These are phyloP conservation scores for Calocybe gangraenosa DNA, from an alignment of 768 basidiomycete species.

Conservation along the genomic window DNA sequence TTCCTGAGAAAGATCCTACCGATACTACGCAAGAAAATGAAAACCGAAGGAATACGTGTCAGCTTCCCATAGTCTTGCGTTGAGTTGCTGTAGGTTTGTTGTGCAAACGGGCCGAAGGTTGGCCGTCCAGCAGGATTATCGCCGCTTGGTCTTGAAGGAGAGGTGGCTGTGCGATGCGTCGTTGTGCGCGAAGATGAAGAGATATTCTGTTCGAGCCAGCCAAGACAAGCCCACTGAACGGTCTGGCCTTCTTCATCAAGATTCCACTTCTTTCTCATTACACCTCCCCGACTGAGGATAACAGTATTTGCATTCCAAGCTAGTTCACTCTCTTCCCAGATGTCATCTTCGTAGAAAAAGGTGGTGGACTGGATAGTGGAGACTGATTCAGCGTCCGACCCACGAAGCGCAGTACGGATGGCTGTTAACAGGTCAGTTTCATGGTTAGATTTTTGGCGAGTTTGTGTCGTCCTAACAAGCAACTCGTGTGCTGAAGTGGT, in stretches of 20 bases:
- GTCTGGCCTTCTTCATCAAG: constrained; percentile 68
- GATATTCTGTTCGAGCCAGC: constrained; percentile 54
- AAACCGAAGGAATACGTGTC: constrained; percentile 54
- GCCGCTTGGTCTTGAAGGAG: constrained; percentile 22
- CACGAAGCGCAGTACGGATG: constrained; percentile 57
- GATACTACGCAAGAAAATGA: constrained; percentile 73
- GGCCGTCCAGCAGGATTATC: constrained; percentile 26
- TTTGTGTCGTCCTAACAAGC: constrained; percentile 27
- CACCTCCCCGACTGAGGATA: constrained; percentile 60
- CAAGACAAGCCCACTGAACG: constrained; percentile 80
- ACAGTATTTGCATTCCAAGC: constrained; percentile 67
- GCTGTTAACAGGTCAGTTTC: constrained; percentile 47
- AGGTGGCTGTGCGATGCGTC: constrained; percentile 22
- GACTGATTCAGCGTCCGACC: constrained; percentile 40
- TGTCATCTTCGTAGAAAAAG: constrained; percentile 34
- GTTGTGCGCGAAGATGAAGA: constrained; percentile 24
- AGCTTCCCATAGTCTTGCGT: constrained; percentile 31
- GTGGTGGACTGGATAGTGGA: constrained; percentile 38
- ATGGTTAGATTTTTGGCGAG: constrained; percentile 15
- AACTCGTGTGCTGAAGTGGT: constrained; percentile 41
- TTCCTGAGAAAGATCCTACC: constrained; percentile 69
- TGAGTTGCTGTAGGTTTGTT: constrained; percentile 35
- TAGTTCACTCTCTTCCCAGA: constrained; percentile 57
- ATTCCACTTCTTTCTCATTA: constrained; percentile 70
- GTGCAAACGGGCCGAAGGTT: constrained; percentile 54